Base-by-base conservation (phyloP, 495 filamentous ascomycete genomes). In the Terfezia claveryi region DNA sequence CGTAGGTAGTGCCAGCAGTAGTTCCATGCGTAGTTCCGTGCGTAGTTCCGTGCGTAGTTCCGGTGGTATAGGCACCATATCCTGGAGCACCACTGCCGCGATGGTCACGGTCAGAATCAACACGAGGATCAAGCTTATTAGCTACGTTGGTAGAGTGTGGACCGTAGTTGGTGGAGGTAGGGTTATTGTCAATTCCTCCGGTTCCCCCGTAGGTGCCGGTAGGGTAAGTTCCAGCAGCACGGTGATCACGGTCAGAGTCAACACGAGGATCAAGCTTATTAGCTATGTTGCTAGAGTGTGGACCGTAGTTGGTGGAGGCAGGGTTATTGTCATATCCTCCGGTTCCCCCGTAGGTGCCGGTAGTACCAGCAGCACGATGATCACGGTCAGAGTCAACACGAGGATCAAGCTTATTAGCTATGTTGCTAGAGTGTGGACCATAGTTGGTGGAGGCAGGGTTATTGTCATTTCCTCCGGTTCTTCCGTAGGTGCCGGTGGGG, bases 191-290 rank as follows among this genome's bases (percentile, higher is more conserved):
- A 20, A 0, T 20, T 20, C 27, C n/a, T 4, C 44, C n/a, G 3
- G n/a, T 49, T 49, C 4, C 4, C 4, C 44, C n/a, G 27, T 14
- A n/a, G 8, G 4, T 6, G 50, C 27, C 17, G 17, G 17, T 23
- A 32, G 50, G 1, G 50, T 32, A 59, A 0, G 62, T 62, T n/a
- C 52, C 57, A 23, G 56, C 8, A 9, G 14, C 61, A 54, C 67
- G 64, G 54, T 67, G 66, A 36, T 59, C 57, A 52, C 54, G 57
- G 52, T 52, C 59, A 23, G 51, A 58, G 54, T 60, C 52, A 38
- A 63, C 59, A 6, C 63, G 55, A 1, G 67, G 64, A 61, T 74
- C 73, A 52, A 61, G 58, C 55, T 68, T 64, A 59, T 67, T 69
- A 44, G 58, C 62, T 0, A 62, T 37, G 41, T 61, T 61, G 27